A percentile compares a stretch with the other conserved stretches of the same genome.
phyloP scores from a whole-genome alignment of 2,329 filamentous ascomycete species.

The Coleophoma cylindrospora region DNA sequence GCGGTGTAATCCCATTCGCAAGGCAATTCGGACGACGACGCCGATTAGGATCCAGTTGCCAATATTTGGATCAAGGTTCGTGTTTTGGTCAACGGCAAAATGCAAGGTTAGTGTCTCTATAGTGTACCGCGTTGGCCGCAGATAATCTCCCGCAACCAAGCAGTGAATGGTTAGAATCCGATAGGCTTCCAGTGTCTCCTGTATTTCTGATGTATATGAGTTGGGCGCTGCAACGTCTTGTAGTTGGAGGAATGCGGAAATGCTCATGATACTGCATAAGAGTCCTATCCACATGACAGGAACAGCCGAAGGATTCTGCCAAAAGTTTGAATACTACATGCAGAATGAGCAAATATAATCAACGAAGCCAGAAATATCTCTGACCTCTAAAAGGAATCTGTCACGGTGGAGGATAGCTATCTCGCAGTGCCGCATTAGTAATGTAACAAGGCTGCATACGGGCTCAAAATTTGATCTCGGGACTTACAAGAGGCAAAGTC shows the following conservation, averaged over 20 bases:
- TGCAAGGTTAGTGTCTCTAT: slow-evolving; percentile 45
- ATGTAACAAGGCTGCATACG: not conserved
- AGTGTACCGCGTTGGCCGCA: slow-evolving; percentile 38
- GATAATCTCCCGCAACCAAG: slow-evolving; percentile 42
- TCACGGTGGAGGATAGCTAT: not conserved
- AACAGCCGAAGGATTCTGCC: slow-evolving; percentile 10
- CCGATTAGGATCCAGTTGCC: slow-evolving; percentile 46
- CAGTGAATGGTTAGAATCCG: slow-evolving; percentile 43
- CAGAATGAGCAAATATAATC: not conserved
- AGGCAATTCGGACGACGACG: slow-evolving; percentile 44
- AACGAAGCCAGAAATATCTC: not conserved
- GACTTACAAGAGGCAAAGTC: slow-evolving; percentile 1
- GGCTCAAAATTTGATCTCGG: not conserved
- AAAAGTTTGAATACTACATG: slow-evolving; percentile 11
- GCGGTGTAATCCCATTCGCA: slow-evolving; percentile 53
- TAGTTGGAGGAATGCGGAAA: not conserved
- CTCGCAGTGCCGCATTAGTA: not conserved
- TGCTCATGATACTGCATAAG: slow-evolving; percentile 25
- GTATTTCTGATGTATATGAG: slow-evolving; percentile 29
- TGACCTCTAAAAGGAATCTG: slow-evolving; percentile 1
- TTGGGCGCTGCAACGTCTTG: not conserved
- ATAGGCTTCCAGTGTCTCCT: slow-evolving; percentile 39
- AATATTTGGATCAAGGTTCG: slow-evolving; percentile 43
- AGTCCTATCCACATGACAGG: slow-evolving; percentile 44
- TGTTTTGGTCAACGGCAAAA: slow-evolving; percentile 43